Evolutionary conservation across 331 rosid genomes (phyloP).

Genomic region (Acacia pycnantha): DNA sequence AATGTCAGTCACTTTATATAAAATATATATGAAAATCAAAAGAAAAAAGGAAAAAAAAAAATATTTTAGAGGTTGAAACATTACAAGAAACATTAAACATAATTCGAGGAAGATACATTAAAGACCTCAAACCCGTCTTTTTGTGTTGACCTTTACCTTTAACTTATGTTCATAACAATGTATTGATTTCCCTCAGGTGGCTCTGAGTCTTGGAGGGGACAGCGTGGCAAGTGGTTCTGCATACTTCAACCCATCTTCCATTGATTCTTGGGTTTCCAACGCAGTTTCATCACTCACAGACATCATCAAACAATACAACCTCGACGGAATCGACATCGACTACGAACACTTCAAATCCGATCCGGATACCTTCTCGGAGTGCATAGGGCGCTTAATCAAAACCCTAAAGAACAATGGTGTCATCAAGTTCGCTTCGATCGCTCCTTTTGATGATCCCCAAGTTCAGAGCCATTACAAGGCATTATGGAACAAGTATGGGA

Average conservation of each 20-base stretch:
- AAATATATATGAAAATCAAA: too few species aligned
- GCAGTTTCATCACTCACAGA: constrained; percentile 50
- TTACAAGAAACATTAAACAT: too few species aligned
- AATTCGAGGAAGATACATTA: too few species aligned
- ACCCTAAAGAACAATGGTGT: constrained; percentile 36
- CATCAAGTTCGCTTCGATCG: constrained; percentile 54
- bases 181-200: constrained; percentile 20
- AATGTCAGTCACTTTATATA: too few species aligned
- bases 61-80: too few species aligned
- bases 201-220: constrained; percentile 56
- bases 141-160: too few species aligned
- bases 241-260: constrained; percentile 46
- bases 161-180: not conserved
- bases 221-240: not conserved
- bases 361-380: constrained; percentile 48
- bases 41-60: too few species aligned
- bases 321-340: constrained; percentile 57
- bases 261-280: constrained; percentile 58
- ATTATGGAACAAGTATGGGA: constrained; percentile 49
- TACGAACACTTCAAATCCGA: constrained; percentile 52
- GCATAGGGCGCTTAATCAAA: constrained; percentile 46
- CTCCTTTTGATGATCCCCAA: constrained; percentile 46
- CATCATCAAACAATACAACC: constrained; percentile 39
- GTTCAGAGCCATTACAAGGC: constrained; percentile 54
- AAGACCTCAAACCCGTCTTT: too few species aligned